Evolutionary conservation across 129 eudicot species (phyloP).

Genomic region (Solidago caesia): DNA sequence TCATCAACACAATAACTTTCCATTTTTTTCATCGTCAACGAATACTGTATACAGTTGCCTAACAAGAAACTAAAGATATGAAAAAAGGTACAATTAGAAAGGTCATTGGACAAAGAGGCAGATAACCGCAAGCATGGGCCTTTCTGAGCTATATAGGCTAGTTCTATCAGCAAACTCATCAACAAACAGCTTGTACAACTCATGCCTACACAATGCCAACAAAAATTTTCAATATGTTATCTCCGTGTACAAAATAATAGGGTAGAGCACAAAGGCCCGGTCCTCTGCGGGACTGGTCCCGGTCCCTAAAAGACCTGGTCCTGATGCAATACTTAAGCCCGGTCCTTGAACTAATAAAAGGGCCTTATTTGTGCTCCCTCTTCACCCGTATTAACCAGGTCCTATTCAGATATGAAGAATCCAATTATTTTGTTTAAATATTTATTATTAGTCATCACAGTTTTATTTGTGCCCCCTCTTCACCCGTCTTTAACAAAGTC

Average conservation of each 20-base stretch:
- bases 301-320: neutral
- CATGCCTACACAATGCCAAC: constrained; percentile 29
- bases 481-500: no score
- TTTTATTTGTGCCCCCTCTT: no score
- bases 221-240: neutral
- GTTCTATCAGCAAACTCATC: constrained; percentile 12
- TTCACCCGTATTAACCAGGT: no score
- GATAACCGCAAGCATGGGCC: constrained; percentile 11
- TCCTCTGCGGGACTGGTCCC: neutral
- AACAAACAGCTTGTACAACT: constrained; percentile 31
- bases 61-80: constrained; percentile 13
- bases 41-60: constrained; percentile 13
- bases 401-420: no score
- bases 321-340: no score
- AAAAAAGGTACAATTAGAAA: constrained; percentile 10
- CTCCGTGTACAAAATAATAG: neutral
- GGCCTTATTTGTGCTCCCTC: no score
- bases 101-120: constrained; percentile 16
- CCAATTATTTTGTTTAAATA: no score
- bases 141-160: constrained; percentile 12
- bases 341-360: no score
- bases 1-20: constrained; percentile 9
- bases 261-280: neutral
- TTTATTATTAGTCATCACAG: no score
- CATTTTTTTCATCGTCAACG: neutral